Base-by-base conservation (phyloP, 768 basidiomycete species). In the Termitomyces sp. region DNA sequence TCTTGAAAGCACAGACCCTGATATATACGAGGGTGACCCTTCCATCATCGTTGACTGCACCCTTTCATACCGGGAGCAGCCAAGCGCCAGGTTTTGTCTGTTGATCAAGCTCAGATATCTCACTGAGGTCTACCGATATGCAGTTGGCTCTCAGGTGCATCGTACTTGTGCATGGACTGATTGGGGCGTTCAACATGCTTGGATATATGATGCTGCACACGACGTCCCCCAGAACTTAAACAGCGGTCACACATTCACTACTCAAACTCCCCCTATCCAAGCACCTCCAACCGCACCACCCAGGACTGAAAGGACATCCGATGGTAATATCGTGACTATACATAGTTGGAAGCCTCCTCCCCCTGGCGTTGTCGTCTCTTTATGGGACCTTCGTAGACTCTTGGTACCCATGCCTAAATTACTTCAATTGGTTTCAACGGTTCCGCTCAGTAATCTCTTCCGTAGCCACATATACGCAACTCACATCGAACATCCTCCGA, bases 331-430 rank as follows among this genome's bases (percentile, higher is more conserved):
- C 16, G 36, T 39, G 24, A 39, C 52, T 24, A 27, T 53, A 16
- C 1, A 15, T 30, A 8, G 30, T n/a, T 39, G 24, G 52, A 53
- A 27, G 37, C 52, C 52, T 36, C 24, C 52, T 41, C 4, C 51
- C 2, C 48, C 49, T 22, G 50, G 51, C 30, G 22, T 44, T 22
- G 31, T 52, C 12, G 51, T 45, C 24, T 58, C 57, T 44, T 6
- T 58, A 36, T 58, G 57, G 57, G 51, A 58, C 22, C 51, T 58
- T 48, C 57, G 57, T 24, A 53, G 13, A 13, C 34, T 58, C n/a
- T 24, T 27, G 15, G 24, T 15, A 39, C 50, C 49, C 15, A 3
- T 15, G 4, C 57, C 41, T 42, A 45, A 11, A 24, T 41, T 31
- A 12, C 31, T 53, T 45, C 33, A 16, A 27, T 37, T 51, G 44